Conservation (phyloP, 1,139 yeast genomes). For the Yamadazyma mexicana region DNA sequence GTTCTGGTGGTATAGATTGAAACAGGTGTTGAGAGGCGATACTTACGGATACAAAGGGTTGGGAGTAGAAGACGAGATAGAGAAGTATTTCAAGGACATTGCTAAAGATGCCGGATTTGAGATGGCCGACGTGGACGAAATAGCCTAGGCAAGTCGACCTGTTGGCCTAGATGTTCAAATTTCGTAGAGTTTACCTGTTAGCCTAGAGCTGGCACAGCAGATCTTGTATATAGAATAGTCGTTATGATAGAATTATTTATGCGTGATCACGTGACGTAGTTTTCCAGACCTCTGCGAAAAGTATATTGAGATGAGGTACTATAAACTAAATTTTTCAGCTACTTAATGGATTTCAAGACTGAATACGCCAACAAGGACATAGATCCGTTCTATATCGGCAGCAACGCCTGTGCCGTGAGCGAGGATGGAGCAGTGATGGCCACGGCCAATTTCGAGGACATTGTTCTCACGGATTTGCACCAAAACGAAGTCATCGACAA, state of each 20-base stretch:
- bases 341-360: slow-evolving; percentile 30
- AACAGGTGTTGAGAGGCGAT: slow-evolving; percentile 37
- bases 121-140: neutral
- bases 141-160: too few species aligned
- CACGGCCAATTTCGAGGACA: slow-evolving; percentile 76
- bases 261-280: neutral
- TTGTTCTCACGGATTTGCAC: slow-evolving; percentile 63
- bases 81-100: slow-evolving; percentile 40
- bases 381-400: slow-evolving; percentile 83
- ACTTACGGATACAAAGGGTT: slow-evolving; percentile 31
- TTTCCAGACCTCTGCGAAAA: neutral
- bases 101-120: slow-evolving; percentile 45
- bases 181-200: too few species aligned
- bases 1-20: slow-evolving; percentile 40
- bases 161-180: too few species aligned
- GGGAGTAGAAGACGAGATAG: slow-evolving; percentile 52
- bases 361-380: slow-evolving; percentile 35
- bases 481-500: slow-evolving; percentile 60
- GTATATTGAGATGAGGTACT: slow-evolving; percentile 5
- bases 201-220: neutral
- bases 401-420: slow-evolving; percentile 71
- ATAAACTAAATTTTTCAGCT: slow-evolving; percentile 6
- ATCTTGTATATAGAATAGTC: neutral
- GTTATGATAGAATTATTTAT: too few species aligned
- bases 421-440: slow-evolving; percentile 69